phyloP scores from a whole-genome alignment of 2,329 filamentous ascomycete species.

The Sporothrix pallida region DNA sequence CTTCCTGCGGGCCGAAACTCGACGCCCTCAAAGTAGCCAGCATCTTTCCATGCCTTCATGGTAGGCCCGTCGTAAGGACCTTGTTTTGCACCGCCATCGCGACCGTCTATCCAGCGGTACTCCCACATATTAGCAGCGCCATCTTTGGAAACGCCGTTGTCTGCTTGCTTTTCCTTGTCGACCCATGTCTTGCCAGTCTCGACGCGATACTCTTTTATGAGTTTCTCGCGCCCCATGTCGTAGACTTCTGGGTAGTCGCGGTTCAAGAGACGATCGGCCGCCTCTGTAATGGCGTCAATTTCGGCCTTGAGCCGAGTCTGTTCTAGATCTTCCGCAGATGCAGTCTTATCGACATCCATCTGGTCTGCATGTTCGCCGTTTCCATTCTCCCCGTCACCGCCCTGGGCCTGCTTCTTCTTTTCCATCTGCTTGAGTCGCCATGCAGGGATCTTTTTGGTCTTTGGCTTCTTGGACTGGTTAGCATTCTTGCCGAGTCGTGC shows the following conservation, averaged over 20 bases:
- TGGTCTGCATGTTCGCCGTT: conserved; percentile 56
- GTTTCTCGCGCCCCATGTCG: conserved; percentile 80
- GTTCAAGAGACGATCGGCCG: conserved; percentile 83
- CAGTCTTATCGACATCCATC: conserved; percentile 81
- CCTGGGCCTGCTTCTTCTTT: conserved; percentile 63
- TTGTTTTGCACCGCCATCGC: conserved; percentile 78
- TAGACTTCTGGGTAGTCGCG: conserved; percentile 90
- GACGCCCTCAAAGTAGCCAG: conserved; percentile 92
- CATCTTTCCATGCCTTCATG: conserved; percentile 90
- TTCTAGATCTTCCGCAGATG: conserved; percentile 63
- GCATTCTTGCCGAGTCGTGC: conserved; percentile 73
- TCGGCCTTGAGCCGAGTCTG: conserved; percentile 72
- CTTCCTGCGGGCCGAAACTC: conserved; percentile 71
- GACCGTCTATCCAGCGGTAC: conserved; percentile 88
- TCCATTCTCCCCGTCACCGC: background rate
- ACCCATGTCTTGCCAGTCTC: conserved; percentile 89
- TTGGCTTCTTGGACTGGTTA: conserved; percentile 57
- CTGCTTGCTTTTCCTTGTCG: conserved; percentile 48
- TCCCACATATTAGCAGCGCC: conserved; percentile 70
- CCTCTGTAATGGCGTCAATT: conserved; percentile 84
- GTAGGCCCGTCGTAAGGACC: conserved; percentile 84
- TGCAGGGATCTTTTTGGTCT: conserved; percentile 64
- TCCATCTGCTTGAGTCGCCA: conserved; percentile 65
- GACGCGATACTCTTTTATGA: conserved; percentile 80
- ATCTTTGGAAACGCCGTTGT: conserved; percentile 36